phyloP scores from a whole-genome alignment of 441 rosid genomes.

The Mallotus japonicus region DNA sequence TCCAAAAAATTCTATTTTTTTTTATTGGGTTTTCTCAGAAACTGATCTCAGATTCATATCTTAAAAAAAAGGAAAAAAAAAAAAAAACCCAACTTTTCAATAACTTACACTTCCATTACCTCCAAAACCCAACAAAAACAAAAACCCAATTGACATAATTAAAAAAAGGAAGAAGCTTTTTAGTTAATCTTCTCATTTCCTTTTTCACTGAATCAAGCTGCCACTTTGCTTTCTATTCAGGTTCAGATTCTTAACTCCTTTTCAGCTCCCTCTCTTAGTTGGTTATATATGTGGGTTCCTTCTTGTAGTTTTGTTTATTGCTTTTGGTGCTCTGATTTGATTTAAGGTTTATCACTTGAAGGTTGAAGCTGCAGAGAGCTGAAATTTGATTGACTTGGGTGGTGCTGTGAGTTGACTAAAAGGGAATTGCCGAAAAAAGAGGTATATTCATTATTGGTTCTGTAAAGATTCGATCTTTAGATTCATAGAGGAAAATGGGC shows the following conservation, averaged over 20 bases:
- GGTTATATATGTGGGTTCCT: neutral
- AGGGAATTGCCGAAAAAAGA: neutral
- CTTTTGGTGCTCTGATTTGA: constrained; percentile 13
- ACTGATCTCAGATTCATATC: constrained; percentile 27
- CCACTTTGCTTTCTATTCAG: constrained; percentile 11
- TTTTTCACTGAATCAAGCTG: constrained; percentile 8
- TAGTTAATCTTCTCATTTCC: neutral
- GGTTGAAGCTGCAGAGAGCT: constrained; percentile 17
- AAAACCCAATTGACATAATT: neutral
- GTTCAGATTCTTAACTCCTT: constrained; percentile 8
- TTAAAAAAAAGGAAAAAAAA: neutral
- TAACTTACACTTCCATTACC: neutral
- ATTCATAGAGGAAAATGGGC: constrained; percentile 9
- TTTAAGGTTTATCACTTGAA: constrained; percentile 5
- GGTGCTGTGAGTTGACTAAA: constrained; percentile 23
- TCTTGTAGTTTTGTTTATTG: neutral
- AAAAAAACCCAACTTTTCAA: constrained; percentile 8
- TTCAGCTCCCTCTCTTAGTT: neutral
- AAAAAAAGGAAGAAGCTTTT: neutral
- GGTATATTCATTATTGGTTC: neutral
- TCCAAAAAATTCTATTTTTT: neutral
- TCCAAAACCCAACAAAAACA: constrained; percentile 5
- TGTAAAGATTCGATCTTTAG: neutral
- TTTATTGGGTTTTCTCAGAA: neutral
- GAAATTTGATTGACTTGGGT: constrained; percentile 17